Base-by-base conservation (phyloP, 352 stramenopile species). In the Globisporangium solare region DNA sequence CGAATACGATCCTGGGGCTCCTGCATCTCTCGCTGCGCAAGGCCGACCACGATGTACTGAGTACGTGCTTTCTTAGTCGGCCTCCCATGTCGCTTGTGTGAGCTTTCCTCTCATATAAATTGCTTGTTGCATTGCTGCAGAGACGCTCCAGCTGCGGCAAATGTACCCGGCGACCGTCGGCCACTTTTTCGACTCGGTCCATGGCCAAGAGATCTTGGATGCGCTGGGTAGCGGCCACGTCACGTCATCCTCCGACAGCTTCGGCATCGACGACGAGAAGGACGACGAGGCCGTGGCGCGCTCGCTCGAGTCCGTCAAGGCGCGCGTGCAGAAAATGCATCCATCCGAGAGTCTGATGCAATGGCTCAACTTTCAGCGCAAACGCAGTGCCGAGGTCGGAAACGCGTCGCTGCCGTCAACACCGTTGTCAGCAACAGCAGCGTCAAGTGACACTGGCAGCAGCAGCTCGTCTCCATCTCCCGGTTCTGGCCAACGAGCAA, bases 311-410 rank as follows among this genome's bases (percentile, higher is more conserved):
- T 54, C 74, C 21, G 65, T 66, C 3, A 58, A 73, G 3, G 63
- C 64, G 6, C 46, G 51, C 15, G 62, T 90, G 22, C 70, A 85
- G n/a, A 51, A 51, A 20, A 77, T 78, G 49, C 66, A 72, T 6
- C 70, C 77, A 21, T 79, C 67, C 3, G 78, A 90, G 39, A 88
- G 70, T 53, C 41, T 88, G 14, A 77, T 90, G 12, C 68, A 86
- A 49, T 88, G 77, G 77, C 32, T 90, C 17, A 90, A 87, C 48
- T 88, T 83, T 43, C 80, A 90, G 46, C 74, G 72, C 21, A 69
- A 71, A 48, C 73, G 77, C 24, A 67, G 64, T 2, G 70, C 57
- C 24, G 66, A 79, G 20, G 77, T 76, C 57, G 39, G 63, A 10
- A 51, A 68, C 17, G 60, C 39, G 3, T 43, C 39, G 39, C 10